Conservation (phyloP, 345 rosid genomes). For the Moricandia moricandioides region DNA sequence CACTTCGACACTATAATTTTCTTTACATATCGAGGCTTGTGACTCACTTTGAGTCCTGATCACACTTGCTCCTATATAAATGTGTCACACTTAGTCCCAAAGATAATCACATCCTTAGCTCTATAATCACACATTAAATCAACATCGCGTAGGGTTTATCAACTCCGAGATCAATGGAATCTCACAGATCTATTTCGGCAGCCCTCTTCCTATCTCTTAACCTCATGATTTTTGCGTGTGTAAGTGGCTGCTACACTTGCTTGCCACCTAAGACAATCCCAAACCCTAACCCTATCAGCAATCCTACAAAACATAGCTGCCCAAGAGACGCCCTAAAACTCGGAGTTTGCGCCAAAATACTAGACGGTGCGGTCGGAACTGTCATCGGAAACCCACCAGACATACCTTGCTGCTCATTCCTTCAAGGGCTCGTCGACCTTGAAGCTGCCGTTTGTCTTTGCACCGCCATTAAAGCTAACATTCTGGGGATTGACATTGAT, state of each 20-base stretch:
- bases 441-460: constrained; percentile 72
- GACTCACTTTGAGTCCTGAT: constrained; percentile 5
- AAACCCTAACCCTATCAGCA: constrained; percentile 37
- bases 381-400: constrained; percentile 61
- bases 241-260: constrained; percentile 53
- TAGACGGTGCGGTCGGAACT: constrained; percentile 45
- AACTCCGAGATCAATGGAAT: constrained; percentile 37
- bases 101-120: constrained; percentile 4
- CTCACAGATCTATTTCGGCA: constrained; percentile 31
- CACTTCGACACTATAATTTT: neutral
- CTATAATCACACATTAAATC: constrained; percentile 8
- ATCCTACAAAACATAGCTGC: constrained; percentile 43
- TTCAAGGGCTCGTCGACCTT: constrained; percentile 57
- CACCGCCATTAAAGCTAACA: constrained; percentile 71
- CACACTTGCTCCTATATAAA: constrained; percentile 20
- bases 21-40: constrained; percentile 3
- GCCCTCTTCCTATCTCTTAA: constrained; percentile 39
- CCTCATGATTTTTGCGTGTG: constrained; percentile 38
- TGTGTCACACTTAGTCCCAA: neutral
- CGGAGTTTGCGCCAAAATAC: constrained; percentile 62
- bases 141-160: constrained; percentile 6
- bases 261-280: constrained; percentile 45
- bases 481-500: constrained; percentile 59
- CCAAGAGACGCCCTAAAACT: constrained; percentile 62
- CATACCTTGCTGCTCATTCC: constrained; percentile 60